Conservation (phyloP, 768 basidiomycete species). For the Porphyrellus cyaneotinctus region DNA sequence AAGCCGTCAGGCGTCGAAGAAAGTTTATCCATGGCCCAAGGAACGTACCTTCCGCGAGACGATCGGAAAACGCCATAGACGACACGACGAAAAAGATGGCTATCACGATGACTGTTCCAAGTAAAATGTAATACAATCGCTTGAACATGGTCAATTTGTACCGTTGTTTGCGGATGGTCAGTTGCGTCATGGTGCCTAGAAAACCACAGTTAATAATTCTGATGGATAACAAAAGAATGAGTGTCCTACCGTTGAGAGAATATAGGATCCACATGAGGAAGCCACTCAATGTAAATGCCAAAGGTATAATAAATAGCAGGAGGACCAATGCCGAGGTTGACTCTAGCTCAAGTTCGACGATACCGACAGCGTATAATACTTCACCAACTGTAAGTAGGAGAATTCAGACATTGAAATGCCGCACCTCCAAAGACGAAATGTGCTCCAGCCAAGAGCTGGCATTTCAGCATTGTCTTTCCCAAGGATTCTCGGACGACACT, state of each 20-base stretch:
- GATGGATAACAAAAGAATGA: background rate
- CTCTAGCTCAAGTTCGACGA: slow-evolving; percentile 89
- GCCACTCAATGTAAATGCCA: slow-evolving; percentile 92
- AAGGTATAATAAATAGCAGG: slow-evolving; percentile 86
- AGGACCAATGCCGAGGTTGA: slow-evolving; percentile 82
- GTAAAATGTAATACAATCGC: slow-evolving; percentile 77
- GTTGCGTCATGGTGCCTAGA: slow-evolving; percentile 84
- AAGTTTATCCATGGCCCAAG: background rate
- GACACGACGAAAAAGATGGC: slow-evolving; percentile 91
- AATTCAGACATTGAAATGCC: slow-evolving; percentile 21
- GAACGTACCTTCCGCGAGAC: slow-evolving; percentile 77
- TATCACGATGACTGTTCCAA: slow-evolving; percentile 78
- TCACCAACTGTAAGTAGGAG: slow-evolving; percentile 9
- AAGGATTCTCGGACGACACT: slow-evolving; percentile 89
- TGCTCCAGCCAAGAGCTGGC: slow-evolving; percentile 72
- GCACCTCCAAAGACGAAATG: slow-evolving; percentile 94
- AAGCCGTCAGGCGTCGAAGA: background rate
- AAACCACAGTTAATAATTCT: slow-evolving; percentile 8
- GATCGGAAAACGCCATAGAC: slow-evolving; percentile 84
- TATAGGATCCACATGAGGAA: slow-evolving; percentile 97
- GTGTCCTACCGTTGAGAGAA: slow-evolving; percentile 68
- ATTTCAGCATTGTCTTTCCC: slow-evolving; percentile 78
- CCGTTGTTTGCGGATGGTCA: slow-evolving; percentile 79
- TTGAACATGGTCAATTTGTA: slow-evolving; percentile 90
- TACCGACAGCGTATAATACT: slow-evolving; percentile 93